These are phyloP conservation scores for Laguncularia racemosa DNA, from an alignment of 345 rosid species.

Conservation along the genomic window DNA sequence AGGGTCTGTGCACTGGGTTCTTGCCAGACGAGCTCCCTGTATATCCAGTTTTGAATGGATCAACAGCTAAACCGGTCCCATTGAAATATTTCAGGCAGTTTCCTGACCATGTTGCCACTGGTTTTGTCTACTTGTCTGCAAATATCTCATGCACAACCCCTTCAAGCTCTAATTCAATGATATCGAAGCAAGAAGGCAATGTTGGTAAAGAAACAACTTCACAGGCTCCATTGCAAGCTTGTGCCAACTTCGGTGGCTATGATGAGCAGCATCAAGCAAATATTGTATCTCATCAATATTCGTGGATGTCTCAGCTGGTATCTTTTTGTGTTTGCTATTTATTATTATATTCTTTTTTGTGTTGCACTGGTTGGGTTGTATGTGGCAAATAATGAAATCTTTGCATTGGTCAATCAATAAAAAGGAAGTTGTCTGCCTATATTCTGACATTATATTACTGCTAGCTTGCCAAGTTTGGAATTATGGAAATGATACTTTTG, in stretches of 20 bases:
- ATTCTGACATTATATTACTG: too few species aligned
- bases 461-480: too few species aligned
- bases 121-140: constrained; percentile 52
- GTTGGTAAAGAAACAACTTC: constrained; percentile 18
- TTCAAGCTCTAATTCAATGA: constrained; percentile 12
- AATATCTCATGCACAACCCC: constrained; percentile 21
- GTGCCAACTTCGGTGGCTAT: constrained; percentile 16
- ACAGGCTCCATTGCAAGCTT: constrained; percentile 24
- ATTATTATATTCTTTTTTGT: too few species aligned
- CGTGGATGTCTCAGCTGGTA: constrained; percentile 46
- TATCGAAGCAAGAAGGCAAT: constrained; percentile 18
- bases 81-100: constrained; percentile 79
- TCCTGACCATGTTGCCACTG: constrained; percentile 80
- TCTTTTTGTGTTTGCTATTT: constrained; percentile 8
- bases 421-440: too few species aligned
- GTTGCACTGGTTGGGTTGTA: too few species aligned
- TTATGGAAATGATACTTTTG: too few species aligned
- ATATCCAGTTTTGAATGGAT: constrained; percentile 64
- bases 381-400: too few species aligned
- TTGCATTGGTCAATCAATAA: too few species aligned
- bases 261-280: constrained; percentile 20
- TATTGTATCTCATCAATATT: constrained; percentile 12
- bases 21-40: constrained; percentile 84
- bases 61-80: constrained; percentile 56
- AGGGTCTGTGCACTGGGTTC: constrained; percentile 76